Evolutionary conservation across 495 filamentous ascomycete species (phyloP), one percentile per base, ranked within the genome.

Genomic region (Penicillium silybi): DNA sequence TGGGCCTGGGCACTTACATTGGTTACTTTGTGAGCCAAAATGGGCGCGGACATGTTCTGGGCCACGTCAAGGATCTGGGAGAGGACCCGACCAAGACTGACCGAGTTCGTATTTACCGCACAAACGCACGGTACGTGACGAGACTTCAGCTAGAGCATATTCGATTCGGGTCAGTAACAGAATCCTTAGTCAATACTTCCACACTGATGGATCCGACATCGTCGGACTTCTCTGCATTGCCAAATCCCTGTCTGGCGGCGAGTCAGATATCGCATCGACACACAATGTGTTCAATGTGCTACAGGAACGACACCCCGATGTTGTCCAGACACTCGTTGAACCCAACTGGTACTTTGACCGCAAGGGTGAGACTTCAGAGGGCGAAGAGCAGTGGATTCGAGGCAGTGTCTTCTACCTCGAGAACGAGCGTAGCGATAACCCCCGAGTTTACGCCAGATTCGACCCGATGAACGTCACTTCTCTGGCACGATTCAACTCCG

Each of bases 321-420:
- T 93, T 3, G 80, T 85, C 0, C 76, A 83, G 64, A 80, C 80
- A 10, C 70, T 95, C 43, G 81, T 81, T 0, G 65, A 80, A 57
- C 87, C 88, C 0, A 80, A 84, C 52, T 95, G 89, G 89, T 91
- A 91, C 67, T 92, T 95, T 63, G 89, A 95, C 64, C 86, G 89
- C 51, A 95, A 95, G 64, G 89, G 89, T 18, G 89, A 92, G 69
- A 77, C 77, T 2, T 82, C 78, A 13, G 70, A 76, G 17, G 88
- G 86, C 19, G 75, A 92, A 65, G 82, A 89, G 46, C 78, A 79
- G 43, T 95, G 80, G 65, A 85, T 90, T 58, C 75, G 79, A n/a
- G 79, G 80, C 29, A 76, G 79, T 15, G 80, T 92, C 11, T 80
- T 92, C 44, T 92, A 88, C 65, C 69, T 89, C 1, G 88, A 81